Base-by-base conservation (phyloP, 768 basidiomycete species). In the Macrolepiota fuliginosa region DNA sequence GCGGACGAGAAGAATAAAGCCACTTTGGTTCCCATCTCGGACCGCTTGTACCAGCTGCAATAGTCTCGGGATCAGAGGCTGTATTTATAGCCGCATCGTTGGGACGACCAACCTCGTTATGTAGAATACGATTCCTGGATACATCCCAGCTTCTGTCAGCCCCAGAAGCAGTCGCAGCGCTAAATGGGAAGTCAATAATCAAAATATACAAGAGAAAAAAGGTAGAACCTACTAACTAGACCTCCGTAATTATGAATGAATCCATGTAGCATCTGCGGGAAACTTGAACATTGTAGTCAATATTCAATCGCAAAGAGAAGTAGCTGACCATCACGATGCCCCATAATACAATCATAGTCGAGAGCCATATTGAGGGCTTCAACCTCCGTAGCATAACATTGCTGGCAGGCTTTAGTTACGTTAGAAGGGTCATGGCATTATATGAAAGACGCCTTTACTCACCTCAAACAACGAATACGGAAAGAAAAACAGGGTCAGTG, bases 1-100 rank as follows among this genome's bases (percentile, higher is more conserved):
- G 91, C 90, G 29, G 90, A 88, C 2, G 88, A 86, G 73, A 92
- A 92, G 76, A 94, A 94, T 15, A 88, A 62, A 0, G 91, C 89
- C 24, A 89, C 76, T 36, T 90, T 85, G 35, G 82, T 78, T 15
- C 89, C 90, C 66, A 90, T 80, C 67, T 94, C 92, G 11, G 84
- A 81, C 27, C 89, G 85, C 68, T 85, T 88, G 72, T 94, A 94
- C 90, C 92, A 94, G 66, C 88, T 89, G 58, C 19, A 39, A 50
- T n/a, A 12, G 10, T 19, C 40, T 37, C 6, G 29, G 36, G 50
- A 11, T 53, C 35, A 42, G 35, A 25, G 25, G 36, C 22, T 19
- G 50, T 22, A 42, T 9, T 40, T 19, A 40, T 11, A 51, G 25
- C 36, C 49, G 19, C 3, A 19, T 39, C n/a, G 17, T 13, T 29